Base-by-base conservation (phyloP, 495 filamentous ascomycete genomes). In the Gamarada debralockiae region DNA sequence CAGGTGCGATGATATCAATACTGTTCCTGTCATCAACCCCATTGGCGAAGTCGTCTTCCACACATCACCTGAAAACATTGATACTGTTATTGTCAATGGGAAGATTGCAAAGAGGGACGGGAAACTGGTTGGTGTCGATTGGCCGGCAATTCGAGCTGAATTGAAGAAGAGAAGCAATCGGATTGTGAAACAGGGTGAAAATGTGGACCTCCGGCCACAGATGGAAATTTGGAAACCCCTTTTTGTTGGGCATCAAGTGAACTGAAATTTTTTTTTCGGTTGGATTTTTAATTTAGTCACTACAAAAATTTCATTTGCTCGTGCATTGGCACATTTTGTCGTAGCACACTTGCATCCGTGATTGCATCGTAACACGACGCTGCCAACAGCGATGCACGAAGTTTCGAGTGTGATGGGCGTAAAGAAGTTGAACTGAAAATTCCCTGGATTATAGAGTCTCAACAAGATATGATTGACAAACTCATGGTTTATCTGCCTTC, bases 71-170 rank as follows among this genome's bases (percentile, higher is more conserved):
- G 58, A 67, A 13, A 73, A 76, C 53, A 60, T 76, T 18, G 64
- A 73, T 17, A 70, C 56, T 5, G 74, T 76, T 23, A 68, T 76
- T 50, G 65, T 76, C 0, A 64, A 77, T 59, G 72, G 72, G 0
- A 36, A 48, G 1, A 49, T 75, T 8, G 60, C 67, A 31, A 75
- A 74, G 56, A 50, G 41, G n/a, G 51, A 51, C 7, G 67, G 67
- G 9, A 36, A 37, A 22, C 21, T 49, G n/a, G n/a, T 36, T 4
- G 20, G 20, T 4, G 46, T 49, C 4, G 46, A 49, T 34, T 49
- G 23, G 27, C 31, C 46, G n/a, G 18, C 6, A 15, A 8, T 45
- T 6, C 10, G 14, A 20, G 22, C 10, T 21, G 42, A 45, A 20
- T 17, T 45, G 15, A 5, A 20, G 42, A 17, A 45, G 31, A 34